Conservation (phyloP, 106 monocot genomes). For the Apostasia ramifera region DNA sequence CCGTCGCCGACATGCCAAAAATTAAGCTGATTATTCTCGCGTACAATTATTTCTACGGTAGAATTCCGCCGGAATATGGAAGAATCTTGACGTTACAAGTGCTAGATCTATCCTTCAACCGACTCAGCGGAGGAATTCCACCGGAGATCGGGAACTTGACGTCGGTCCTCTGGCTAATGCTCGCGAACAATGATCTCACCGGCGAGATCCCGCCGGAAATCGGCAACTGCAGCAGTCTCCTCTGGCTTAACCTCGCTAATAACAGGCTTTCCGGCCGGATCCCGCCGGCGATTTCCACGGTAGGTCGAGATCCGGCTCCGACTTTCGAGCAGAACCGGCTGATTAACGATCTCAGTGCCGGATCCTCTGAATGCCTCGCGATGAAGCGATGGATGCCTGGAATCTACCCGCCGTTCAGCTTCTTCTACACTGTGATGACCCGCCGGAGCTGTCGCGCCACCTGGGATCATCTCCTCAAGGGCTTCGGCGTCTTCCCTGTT, state of each 20-base stretch:
- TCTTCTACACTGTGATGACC: slow-evolving; percentile 54
- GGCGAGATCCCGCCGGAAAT: slow-evolving; percentile 74
- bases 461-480: slow-evolving; percentile 51
- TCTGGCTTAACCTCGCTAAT: slow-evolving; percentile 78
- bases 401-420: slow-evolving; percentile 71
- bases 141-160: slow-evolving; percentile 51
- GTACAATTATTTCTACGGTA: slow-evolving; percentile 55
- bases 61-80: slow-evolving; percentile 49
- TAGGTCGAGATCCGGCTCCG: slow-evolving; percentile 43
- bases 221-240: slow-evolving; percentile 64
- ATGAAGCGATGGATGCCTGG: slow-evolving; percentile 75
- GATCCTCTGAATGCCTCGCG: slow-evolving; percentile 60
- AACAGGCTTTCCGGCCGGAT: slow-evolving; percentile 52
- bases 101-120: slow-evolving; percentile 67
- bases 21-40: slow-evolving; percentile 56
- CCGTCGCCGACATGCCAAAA: slow-evolving; percentile 27
- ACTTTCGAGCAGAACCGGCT: slow-evolving; percentile 54
- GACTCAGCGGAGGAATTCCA: slow-evolving; percentile 54
- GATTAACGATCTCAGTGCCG: not conserved
- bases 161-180: slow-evolving; percentile 73
- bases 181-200: slow-evolving; percentile 48
- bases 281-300: slow-evolving; percentile 39
- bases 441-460: slow-evolving; percentile 41
- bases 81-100: slow-evolving; percentile 36
- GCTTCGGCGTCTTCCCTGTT: slow-evolving; percentile 43